Evolutionary conservation across 768 basidiomycete genomes (phyloP), one percentile per base, ranked within the genome.

Genomic region (Neoboletus brunneissimus): DNA sequence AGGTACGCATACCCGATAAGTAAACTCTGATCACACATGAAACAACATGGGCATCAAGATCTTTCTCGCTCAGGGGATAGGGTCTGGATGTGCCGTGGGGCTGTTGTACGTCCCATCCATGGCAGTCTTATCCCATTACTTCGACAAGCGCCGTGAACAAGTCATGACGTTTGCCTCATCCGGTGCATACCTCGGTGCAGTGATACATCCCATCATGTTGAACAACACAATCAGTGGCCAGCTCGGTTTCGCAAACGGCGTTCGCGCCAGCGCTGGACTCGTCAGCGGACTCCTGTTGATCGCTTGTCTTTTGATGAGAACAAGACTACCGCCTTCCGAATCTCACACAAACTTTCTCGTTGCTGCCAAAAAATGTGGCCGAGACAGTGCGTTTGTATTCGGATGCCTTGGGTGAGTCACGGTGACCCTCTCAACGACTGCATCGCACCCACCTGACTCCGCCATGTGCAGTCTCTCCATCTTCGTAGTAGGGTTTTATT

Each of bases 121-220:
- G 59, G 77, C 76, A 16, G 73, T 85, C 37, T 67, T 80, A 5
- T 77, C 79, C 12, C 84, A 85, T 57, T 79, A 81, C 62, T 87
- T 85, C 67, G 69, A 76, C 29, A 70, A 65, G 25, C 74, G 75
- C 27, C 75, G 79, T 13, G 76, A 78, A 6, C 65, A 84, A 37
- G 83, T 80, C 0, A 81, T 84, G 57, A 80, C 84, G 16, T 70
- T 86, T 42, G 80, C 76, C 35, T 80, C 81, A 15, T 80, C 81
- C 18, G 79, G 79, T 23, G 78, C 83, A n/a, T 82, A 80, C 18
- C 64, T 84, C 15, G 86, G 87, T 3, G 84, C 82, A 12, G 75
- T 81, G 23, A 62, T 87, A 10, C 83, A 85, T 55, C 82, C 84
- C 3, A 84, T 86, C 61, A 78, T 86, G 74, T 72, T 89, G 22